Evolutionary conservation across 163 green algal genomes (phyloP).

Genomic region (Scenedesmus sp.): DNA sequence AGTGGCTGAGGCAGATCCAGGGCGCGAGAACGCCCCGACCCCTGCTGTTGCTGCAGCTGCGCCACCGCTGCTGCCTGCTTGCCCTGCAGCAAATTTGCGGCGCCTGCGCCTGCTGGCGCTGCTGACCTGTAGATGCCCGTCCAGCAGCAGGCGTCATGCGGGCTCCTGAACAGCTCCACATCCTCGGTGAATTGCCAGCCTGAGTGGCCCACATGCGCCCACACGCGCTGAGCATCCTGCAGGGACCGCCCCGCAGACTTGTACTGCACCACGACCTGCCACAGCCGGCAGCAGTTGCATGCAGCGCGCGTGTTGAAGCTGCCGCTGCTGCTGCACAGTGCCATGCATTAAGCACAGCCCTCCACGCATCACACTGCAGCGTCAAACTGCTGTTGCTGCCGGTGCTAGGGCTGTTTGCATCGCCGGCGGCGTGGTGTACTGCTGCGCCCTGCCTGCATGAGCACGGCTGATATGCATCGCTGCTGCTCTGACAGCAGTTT

Average conservation of each 20-base stretch:
- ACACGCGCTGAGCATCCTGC: conserved; percentile 42
- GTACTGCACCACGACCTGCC: conserved; percentile 47
- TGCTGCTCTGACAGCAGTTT: too few relatives aligned
- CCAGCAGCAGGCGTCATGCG: conserved; percentile 7
- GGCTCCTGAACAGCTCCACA: conserved; percentile 26
- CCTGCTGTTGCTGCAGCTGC: not conserved
- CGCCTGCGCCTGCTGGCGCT: not conserved
- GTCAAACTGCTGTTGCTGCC: too few relatives aligned
- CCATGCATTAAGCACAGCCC: not conserved
- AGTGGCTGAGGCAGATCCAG: too few relatives aligned
- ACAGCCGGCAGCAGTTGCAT: not conserved
- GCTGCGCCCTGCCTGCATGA: not conserved
- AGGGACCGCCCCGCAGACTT: conserved; percentile 27
- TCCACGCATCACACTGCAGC: not conserved
- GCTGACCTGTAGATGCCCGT: conserved; percentile 42
- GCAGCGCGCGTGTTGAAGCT: too few relatives aligned
- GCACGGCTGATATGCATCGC: not conserved
- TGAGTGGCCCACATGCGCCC: conserved; percentile 56
- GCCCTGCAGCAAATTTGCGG: too few relatives aligned
- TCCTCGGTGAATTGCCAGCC: conserved; percentile 48
- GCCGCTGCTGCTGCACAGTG: not conserved
- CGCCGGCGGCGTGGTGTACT: not conserved
- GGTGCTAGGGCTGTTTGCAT: not conserved
- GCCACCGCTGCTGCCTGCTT: not conserved
- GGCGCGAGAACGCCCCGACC: not conserved